phyloP scores from a whole-genome alignment of 2,329 filamentous ascomycete genomes.

The Hypoxylon sp. region DNA sequence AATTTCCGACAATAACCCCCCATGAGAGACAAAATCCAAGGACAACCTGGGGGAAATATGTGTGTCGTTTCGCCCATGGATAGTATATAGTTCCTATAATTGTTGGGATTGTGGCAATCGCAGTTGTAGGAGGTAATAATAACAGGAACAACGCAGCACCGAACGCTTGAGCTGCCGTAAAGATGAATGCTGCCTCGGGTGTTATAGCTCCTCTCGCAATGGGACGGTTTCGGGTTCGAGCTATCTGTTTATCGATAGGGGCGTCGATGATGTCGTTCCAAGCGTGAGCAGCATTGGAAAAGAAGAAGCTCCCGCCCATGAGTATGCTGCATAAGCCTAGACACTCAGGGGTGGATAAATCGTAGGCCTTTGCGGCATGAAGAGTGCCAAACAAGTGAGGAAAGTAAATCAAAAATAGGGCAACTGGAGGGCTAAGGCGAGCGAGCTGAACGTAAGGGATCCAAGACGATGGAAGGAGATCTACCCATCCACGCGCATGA shows the following conservation, averaged over 20 bases:
- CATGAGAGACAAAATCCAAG: constrained; percentile 55
- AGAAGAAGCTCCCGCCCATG: constrained; percentile 53
- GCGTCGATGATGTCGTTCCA: constrained; percentile 58
- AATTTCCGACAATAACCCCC: constrained; percentile 53
- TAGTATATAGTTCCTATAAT: constrained; percentile 54
- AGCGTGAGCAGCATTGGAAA: constrained; percentile 54
- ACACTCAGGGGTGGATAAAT: constrained; percentile 40
- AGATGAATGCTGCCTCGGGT: constrained; percentile 51
- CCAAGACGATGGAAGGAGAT: constrained; percentile 52
- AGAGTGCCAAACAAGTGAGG: constrained; percentile 55
- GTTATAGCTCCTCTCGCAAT: constrained; percentile 56
- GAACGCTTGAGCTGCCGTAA: constrained; percentile 51
- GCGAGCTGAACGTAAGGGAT: constrained; percentile 55
- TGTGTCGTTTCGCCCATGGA: constrained; percentile 57
- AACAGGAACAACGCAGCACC: constrained; percentile 47
- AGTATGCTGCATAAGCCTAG: constrained; percentile 39
- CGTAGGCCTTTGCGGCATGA: constrained; percentile 46
- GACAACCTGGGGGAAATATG: constrained; percentile 56
- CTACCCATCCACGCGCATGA: constrained; percentile 53
- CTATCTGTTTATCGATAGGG: constrained; percentile 54
- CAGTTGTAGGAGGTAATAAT: constrained; percentile 45
- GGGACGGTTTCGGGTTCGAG: constrained; percentile 54
- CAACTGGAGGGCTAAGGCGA: constrained; percentile 53
- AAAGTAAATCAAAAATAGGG: constrained; percentile 54
- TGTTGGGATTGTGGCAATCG: constrained; percentile 49